Evolutionary conservation across 2,329 filamentous ascomycete genomes (phyloP), one percentile per base, ranked within the genome.

Genomic region (Fusarium sacchari): DNA sequence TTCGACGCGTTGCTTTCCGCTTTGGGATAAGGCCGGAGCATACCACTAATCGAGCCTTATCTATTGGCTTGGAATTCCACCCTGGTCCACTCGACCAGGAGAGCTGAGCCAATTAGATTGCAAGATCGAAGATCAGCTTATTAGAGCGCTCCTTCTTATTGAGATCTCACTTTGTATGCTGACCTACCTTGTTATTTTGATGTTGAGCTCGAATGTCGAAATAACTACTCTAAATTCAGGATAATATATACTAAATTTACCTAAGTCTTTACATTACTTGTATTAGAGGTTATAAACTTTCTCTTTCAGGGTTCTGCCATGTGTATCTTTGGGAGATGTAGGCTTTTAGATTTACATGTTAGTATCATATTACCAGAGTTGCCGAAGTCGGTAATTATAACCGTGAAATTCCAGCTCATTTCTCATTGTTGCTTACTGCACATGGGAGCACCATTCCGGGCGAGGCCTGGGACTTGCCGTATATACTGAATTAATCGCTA

Each of bases 81-180:
- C 1, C 7, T 9, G 10, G 0, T 20, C 50, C 50, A 9, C 10
- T 17, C 0, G 0, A 3, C 3, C 0, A 1, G 0, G 1, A 5
- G 8, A 13, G 20, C 3, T 11, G 0, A n/a, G 50, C 50, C 32
- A 37, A 37, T 36, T 9, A 37, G 10, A 22, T 3, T 20, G 3
- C 20, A 15, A 13, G 24, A 53, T 53, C 18, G 50, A 17, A 7
- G 7, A 53, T 28, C 34, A 17, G 14, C 2, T 53, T 26, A 15
- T 37, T 14, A 22, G 18, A 5, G 4, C 5, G 2, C 37, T 28
- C 14, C 18, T 53, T 18, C 10, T 0, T 2, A 20, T 18, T 15
- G 14, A 14, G 24, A 53, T 53, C 34, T 39, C 18, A 39, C 3
- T 22, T 53, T 39, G 6, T 0, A 28, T 46, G 18, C 13, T 46